phyloP scores from a whole-genome alignment of 2,329 filamentous ascomycete genomes.

The Neonectria faginata region DNA sequence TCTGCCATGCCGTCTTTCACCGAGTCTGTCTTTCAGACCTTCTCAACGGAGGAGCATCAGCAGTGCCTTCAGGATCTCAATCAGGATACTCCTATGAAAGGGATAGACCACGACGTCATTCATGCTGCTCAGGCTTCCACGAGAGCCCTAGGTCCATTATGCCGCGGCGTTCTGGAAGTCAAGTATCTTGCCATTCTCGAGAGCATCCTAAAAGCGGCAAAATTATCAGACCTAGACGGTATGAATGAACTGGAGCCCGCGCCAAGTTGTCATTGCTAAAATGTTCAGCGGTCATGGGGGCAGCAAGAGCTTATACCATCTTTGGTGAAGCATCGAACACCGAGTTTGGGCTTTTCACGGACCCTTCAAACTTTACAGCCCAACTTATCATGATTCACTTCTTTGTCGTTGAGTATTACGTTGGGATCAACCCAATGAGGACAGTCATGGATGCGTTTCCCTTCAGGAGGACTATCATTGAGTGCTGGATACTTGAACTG shows the following conservation, averaged over 20 bases:
- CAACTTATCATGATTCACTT: slow-evolving; percentile 34
- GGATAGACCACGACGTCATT: not conserved
- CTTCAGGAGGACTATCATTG: slow-evolving; percentile 21
- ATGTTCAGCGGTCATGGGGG: not conserved
- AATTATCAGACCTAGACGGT: slow-evolving; percentile 22
- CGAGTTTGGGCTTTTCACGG: slow-evolving; percentile 30
- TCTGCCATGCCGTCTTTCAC: slow-evolving; percentile 6
- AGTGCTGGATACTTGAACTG: slow-evolving; percentile 22
- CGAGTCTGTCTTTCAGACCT: slow-evolving; percentile 25
- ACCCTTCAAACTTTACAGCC: slow-evolving; percentile 18
- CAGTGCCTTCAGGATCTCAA: slow-evolving; percentile 12
- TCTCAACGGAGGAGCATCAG: slow-evolving; percentile 20
- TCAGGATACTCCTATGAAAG: not conserved
- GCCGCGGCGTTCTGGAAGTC: slow-evolving; percentile 26
- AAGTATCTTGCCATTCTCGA: slow-evolving; percentile 20
- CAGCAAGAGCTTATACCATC: slow-evolving; percentile 14
- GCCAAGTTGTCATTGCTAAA: not conserved
- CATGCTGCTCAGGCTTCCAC: slow-evolving; percentile 8
- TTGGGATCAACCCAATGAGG: slow-evolving; percentile 15
- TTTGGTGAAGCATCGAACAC: slow-evolving; percentile 17
- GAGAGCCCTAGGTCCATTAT: slow-evolving; percentile 16
- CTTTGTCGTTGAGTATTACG: slow-evolving; percentile 30
- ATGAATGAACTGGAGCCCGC: not conserved
- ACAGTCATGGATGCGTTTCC: slow-evolving; percentile 27
- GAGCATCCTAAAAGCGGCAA: slow-evolving; percentile 10